Base-by-base conservation (phyloP, 768 basidiomycete species). In the Cystoderma amianthinum region DNA sequence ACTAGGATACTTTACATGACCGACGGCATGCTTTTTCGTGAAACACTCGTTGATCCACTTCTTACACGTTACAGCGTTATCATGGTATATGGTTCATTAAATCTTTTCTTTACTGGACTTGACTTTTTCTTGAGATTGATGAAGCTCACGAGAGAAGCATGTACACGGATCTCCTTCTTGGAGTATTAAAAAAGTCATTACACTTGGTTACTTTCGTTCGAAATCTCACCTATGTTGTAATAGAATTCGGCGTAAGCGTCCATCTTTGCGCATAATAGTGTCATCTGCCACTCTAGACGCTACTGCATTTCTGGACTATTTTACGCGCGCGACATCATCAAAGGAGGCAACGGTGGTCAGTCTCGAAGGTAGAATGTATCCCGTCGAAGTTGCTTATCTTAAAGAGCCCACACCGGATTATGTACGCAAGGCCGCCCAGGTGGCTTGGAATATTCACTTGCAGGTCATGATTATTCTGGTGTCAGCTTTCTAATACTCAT, bases 261-360 rank as follows among this genome's bases (percentile, higher is more conserved):
- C 93, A 9, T 81, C 86, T 1, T 77, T 99, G 35, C 76, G 96
- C 18, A 67, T 99, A 23, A 84, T 99, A 28, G 82, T 98, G 22
- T 98, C 96, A 9, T 96, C 93, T 3, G 96, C 96, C 2, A 99
- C 96, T 0, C 80, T 99, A 18, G 96, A 99, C 56, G 95, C 95
- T 16, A 74, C 78, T 22, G 79, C 83, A 5, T 94, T 99, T 55
- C 63, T 84, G 28, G 83, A 94, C 39, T 98, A 93, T 60, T 99
- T 99, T 61, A 80, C 82, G 22, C 66, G 77, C 1, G 73, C 73
- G 15, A 71, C 68, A 13, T 67, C 71, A n/a, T 50, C 71, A 2
- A 73, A 80, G 44, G 90, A 89, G 43, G 86, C 87, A 0, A 80
- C 75, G 2, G 85, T 98, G 44, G 74, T 97, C 50, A 89, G 86